Evolutionary conservation across 441 rosid species (phyloP).

Genomic region (Rhodomyrtus psidioides): DNA sequence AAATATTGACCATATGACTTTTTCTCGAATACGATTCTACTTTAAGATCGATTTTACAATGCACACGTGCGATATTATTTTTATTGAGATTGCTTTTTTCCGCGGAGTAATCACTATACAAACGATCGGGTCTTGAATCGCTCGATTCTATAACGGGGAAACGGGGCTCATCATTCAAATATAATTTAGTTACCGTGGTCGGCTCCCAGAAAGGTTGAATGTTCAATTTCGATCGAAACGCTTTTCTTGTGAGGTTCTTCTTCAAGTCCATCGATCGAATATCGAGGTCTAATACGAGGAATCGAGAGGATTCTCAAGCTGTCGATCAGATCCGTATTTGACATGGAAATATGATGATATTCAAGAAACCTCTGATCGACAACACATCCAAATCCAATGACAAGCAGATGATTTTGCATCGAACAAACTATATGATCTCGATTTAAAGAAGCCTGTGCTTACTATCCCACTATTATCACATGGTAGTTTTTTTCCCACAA

Average conservation of each 20-base stretch:
- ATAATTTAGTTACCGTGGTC: accelerated
- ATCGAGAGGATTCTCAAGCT: too few relatives aligned
- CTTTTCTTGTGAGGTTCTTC: background rate
- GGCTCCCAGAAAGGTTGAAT: background rate
- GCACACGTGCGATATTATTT: too few relatives aligned
- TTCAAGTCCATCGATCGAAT: too few relatives aligned
- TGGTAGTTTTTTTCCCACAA: background rate
- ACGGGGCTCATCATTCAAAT: accelerated
- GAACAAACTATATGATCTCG: background rate
- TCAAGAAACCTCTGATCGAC: background rate
- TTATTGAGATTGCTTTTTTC: too few relatives aligned
- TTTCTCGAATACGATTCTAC: too few relatives aligned
- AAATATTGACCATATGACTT: too few relatives aligned
- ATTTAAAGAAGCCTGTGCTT: background rate
- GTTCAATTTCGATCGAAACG: background rate
- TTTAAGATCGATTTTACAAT: too few relatives aligned
- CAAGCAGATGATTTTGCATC: background rate
- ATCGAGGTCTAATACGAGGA: too few relatives aligned
- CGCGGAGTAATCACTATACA: too few relatives aligned
- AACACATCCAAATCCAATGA: accelerated
- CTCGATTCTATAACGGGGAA: accelerated
- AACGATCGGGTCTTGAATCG: background rate
- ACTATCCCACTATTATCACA: background rate
- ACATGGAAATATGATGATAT: background rate
- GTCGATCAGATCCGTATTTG: background rate